Evolutionary conservation across 192 early-diverging fungal genomes (phyloP).

Genomic region (Coemansia sp.): DNA sequence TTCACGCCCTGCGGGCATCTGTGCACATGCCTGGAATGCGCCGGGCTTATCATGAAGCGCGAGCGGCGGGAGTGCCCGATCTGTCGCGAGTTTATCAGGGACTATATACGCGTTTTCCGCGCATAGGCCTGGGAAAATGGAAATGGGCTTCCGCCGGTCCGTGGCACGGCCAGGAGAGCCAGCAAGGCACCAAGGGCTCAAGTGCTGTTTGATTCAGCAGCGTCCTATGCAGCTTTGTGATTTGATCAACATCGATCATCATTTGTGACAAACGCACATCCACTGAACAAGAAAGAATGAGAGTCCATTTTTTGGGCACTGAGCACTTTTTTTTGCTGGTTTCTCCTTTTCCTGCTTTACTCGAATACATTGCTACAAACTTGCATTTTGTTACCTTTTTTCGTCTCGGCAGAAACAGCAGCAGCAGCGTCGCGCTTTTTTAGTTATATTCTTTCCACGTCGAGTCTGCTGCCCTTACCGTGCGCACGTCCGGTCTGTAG

Average conservation of each 20-base stretch:
- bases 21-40: constrained; percentile 78
- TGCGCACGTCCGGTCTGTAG: not conserved
- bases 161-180: too few relatives aligned
- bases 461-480: not conserved
- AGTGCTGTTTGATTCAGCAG: not conserved
- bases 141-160: too few relatives aligned
- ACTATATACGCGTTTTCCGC: constrained; percentile 67
- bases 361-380: not conserved
- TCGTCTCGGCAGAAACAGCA: not conserved
- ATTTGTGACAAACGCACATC: not conserved
- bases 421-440: not conserved
- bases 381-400: not conserved
- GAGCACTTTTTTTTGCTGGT: not conserved
- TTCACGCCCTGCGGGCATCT: constrained; percentile 85
- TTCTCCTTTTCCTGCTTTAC: not conserved
- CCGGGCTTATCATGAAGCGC: constrained; percentile 50
- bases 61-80: constrained; percentile 77
- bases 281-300: not conserved
- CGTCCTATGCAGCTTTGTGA: not conserved
- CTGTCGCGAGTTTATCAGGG: constrained; percentile 67
- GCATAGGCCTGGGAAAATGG: constrained; percentile 33
- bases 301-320: not conserved
- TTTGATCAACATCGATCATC: not conserved
- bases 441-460: not conserved
- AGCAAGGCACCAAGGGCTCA: not conserved